These are phyloP conservation scores for Hericium erinaceus DNA, from an alignment of 768 basidiomycete species.

Conservation along the genomic window DNA sequence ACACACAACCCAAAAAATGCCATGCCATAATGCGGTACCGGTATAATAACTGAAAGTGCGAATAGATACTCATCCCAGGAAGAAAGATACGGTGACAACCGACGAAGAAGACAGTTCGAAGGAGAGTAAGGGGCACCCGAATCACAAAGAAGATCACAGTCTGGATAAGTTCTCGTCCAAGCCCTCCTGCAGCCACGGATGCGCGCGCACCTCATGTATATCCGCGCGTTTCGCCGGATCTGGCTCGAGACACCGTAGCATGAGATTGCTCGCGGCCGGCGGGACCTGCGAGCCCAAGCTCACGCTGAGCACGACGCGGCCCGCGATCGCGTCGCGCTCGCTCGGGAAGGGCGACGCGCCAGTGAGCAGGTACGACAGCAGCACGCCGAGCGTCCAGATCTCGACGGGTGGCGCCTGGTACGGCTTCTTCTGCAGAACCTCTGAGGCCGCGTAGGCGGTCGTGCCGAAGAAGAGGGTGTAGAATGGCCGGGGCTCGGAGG, in stretches of 20 bases:
- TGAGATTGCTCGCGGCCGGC: constrained; percentile 45
- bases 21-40: too few relatives aligned
- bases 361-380: constrained; percentile 90
- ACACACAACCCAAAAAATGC: too few relatives aligned
- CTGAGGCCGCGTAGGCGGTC: constrained; percentile 91
- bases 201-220: constrained; percentile 71
- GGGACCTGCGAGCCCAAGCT: constrained; percentile 12
- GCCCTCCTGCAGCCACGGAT: constrained; percentile 64
- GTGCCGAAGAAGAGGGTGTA: constrained; percentile 86
- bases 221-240: constrained; percentile 74
- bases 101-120: too few relatives aligned
- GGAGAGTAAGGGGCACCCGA: too few relatives aligned
- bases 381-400: constrained; percentile 92
- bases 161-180: constrained; percentile 14
- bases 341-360: constrained; percentile 91
- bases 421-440: constrained; percentile 78
- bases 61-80: too few relatives aligned
- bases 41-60: too few relatives aligned
- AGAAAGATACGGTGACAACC: too few relatives aligned
- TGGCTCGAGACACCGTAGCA: constrained; percentile 74
- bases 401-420: constrained; percentile 94
- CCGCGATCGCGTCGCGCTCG: constrained; percentile 67
- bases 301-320: constrained; percentile 41
- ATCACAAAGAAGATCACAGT: too few relatives aligned
- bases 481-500: constrained; percentile 48